Evolutionary conservation across 1,284 basidiomycete species (phyloP).

Genomic region (Puccinia coronata): DNA sequence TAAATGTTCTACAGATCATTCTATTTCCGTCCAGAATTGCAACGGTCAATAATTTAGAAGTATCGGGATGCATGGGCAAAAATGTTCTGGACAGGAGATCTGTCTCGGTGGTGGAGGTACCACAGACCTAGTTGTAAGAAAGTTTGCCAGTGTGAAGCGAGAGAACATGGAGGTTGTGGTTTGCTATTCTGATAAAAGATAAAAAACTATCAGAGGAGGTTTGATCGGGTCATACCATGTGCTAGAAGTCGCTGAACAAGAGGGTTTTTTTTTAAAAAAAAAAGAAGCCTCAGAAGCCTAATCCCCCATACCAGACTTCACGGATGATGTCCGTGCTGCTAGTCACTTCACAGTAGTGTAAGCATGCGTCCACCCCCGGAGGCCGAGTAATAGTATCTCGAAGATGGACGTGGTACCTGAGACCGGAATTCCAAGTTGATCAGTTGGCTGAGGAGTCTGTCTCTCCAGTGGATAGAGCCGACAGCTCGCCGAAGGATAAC

Average conservation of each 20-base stretch:
- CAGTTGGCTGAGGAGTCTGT: not conserved
- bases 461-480: not conserved
- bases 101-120: too few species aligned
- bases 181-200: constrained; percentile 18
- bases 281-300: not conserved
- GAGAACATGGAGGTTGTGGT: too few species aligned
- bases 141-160: not conserved
- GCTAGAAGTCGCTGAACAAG: constrained; percentile 1
- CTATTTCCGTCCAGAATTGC: too few species aligned
- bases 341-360: constrained; percentile 5
- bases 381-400: too few species aligned
- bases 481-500: too few species aligned
- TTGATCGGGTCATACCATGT: constrained; percentile 28
- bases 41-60: too few species aligned
- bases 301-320: not conserved
- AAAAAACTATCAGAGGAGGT: not conserved
- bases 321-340: not conserved
- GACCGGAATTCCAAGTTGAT: not conserved
- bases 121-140: constrained; percentile 3
- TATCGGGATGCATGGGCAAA: too few species aligned
- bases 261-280: not conserved
- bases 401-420: constrained; percentile 14
- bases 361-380: not conserved
- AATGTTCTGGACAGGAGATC: too few species aligned
- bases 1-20: too few species aligned